Conservation (phyloP, 2,329 filamentous ascomycete species). For the Ascosphaera apis region DNA sequence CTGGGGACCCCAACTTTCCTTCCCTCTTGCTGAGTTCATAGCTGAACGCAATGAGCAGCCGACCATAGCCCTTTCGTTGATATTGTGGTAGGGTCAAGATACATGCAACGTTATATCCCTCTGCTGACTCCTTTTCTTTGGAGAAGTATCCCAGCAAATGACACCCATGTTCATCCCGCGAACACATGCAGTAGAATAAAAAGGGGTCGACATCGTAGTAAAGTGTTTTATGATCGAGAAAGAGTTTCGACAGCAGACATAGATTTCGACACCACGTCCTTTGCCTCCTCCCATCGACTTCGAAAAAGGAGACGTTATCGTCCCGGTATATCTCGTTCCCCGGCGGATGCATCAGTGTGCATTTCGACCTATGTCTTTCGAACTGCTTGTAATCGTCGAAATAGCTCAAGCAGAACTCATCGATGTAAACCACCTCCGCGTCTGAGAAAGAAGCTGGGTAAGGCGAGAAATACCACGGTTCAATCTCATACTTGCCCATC, state of each 20-base stretch:
- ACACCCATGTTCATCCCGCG: conserved; percentile 74
- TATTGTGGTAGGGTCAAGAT: conserved; percentile 93
- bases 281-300: conserved; percentile 91
- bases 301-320: conserved; percentile 78
- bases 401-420: conserved; percentile 90
- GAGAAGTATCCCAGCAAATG: conserved; percentile 99
- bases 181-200: conserved; percentile 89
- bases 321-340: conserved; percentile 97
- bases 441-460: conserved; percentile 79
- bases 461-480: conserved; percentile 97
- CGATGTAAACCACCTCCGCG: conserved; percentile 80
- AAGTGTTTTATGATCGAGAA: conserved; percentile 92
- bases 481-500: conserved; percentile 77
- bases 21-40: conserved; percentile 94
- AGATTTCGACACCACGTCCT: conserved; percentile 98
- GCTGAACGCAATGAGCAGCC: conserved; percentile 85
- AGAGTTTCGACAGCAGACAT: conserved; percentile 84
- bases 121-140: conserved; percentile 92
- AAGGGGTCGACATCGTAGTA: conserved; percentile 98
- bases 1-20: conserved; percentile 80
- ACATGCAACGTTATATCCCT: conserved; percentile 95
- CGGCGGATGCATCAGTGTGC: conserved; percentile 72
- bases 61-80: conserved; percentile 81
- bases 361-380: conserved; percentile 67
- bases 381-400: conserved; percentile 69